Evolutionary conservation across 306 rosid species (phyloP), one percentile per base, ranked within the genome.

Genomic region (Glycine latifolia): DNA sequence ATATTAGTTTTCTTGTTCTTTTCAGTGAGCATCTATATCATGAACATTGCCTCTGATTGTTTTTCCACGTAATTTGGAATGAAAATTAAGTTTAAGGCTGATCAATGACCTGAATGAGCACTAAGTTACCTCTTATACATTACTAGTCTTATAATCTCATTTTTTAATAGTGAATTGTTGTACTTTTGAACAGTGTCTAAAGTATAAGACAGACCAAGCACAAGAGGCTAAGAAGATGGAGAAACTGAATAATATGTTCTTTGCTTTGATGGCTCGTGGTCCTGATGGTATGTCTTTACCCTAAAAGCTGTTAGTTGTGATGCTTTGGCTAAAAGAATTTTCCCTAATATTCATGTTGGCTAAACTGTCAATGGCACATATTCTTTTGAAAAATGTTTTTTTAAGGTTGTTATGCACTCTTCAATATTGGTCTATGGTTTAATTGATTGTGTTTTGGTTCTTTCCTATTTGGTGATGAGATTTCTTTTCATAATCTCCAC

Each of bases 171-270:
- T 17, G 65, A 79, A 76, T 39, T 58, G 50, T 73, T 44, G 33
- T 70, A 55, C 43, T 10, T 87, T 79, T 74, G 41, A 55, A 6
- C 83, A 94, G 97, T 91, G 98, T 86, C 88, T 94, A 83, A 91
- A 94, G 85, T 94, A 85, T 80, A 94, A 94, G 87, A 91, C 97
- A 9, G 98, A 94, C 71, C 98, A 94, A 68, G 91, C 97, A 12
- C 98, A 94, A 73, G 98, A 94, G 20, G 98, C 94, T 31, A 94
- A 87, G 86, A 94, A 94, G 90, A 94, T 94, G 98, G 98, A 94
- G 73, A 94, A 89, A 82, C 92, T 94, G 44, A 91, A 94, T 76
- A 91, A 91, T 84, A 85, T 91, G 71, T 94, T 94, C 84, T 94
- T 94, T 92, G 82, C 98, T 67, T 79, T 94, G 87, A 94, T 93